phyloP scores from a whole-genome alignment of 495 filamentous ascomycete species.

The Trichoderma reesei region DNA sequence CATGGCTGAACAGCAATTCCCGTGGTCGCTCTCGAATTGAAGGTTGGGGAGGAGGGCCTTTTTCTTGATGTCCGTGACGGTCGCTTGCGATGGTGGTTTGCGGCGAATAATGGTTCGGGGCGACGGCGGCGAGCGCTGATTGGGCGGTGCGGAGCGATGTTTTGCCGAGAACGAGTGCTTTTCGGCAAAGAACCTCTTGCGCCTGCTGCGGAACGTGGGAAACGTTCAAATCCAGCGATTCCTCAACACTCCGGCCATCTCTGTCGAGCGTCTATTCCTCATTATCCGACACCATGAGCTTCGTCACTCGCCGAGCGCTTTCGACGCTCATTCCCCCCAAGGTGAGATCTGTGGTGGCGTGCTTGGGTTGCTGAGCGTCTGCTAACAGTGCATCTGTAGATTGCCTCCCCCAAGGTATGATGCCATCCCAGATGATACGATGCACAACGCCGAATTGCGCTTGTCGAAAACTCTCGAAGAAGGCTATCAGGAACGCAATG shows the following conservation, averaged over 20 bases:
- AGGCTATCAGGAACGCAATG: not conserved
- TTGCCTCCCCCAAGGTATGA: slow-evolving; percentile 92
- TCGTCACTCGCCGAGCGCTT: slow-evolving; percentile 75
- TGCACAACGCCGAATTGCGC: not conserved
- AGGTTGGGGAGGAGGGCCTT: slow-evolving; percentile 8
- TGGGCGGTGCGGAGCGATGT: slow-evolving; percentile 17
- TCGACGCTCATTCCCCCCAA: slow-evolving; percentile 98
- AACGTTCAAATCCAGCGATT: slow-evolving; percentile 6
- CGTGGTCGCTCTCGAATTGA: slow-evolving; percentile 4
- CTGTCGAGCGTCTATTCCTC: not conserved
- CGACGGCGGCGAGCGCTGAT: slow-evolving; percentile 16
- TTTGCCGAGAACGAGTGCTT: slow-evolving; percentile 24
- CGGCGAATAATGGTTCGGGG: slow-evolving; percentile 1
- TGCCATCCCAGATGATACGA: not conserved
- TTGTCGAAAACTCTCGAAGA: not conserved
- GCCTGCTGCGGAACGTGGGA: not conserved
- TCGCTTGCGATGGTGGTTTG: slow-evolving; percentile 10
- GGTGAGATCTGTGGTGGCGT: slow-evolving; percentile 43
- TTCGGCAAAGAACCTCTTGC: slow-evolving; percentile 15
- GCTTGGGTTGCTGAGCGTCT: slow-evolving; percentile 4
- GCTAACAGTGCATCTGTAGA: slow-evolving; percentile 27
- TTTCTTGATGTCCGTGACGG: not conserved
- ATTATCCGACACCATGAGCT: slow-evolving; percentile 67
- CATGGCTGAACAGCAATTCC: slow-evolving; percentile 18
- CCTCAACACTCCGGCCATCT: slow-evolving; percentile 17